phyloP scores from a whole-genome alignment of 2,329 filamentous ascomycete species.

The Juglanconis sp. region DNA sequence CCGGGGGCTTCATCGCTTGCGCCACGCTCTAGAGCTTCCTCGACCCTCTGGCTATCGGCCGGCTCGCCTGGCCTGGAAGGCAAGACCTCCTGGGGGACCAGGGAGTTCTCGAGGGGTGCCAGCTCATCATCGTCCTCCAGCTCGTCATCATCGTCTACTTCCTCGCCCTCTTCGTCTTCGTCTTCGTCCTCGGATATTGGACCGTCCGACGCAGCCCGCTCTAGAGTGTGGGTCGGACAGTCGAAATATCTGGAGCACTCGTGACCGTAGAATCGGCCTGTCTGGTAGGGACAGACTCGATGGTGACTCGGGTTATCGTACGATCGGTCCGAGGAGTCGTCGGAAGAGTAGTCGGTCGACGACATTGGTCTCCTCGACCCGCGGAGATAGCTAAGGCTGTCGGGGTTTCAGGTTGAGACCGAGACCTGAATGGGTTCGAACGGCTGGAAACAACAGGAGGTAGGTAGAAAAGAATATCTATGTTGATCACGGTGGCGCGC shows the following conservation, averaged over 20 bases:
- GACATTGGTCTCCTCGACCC: slow-evolving; percentile 14
- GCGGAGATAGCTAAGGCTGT: background rate
- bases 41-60: background rate
- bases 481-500: too few relatives aligned
- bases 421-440: background rate
- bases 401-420: slow-evolving; percentile 9
- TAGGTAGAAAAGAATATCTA: too few relatives aligned
- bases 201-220: slow-evolving; percentile 26
- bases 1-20: background rate
- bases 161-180: slow-evolving; percentile 18
- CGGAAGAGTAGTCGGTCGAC: slow-evolving; percentile 15
- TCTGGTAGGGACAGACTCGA: slow-evolving; percentile 37
- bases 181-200: slow-evolving; percentile 27
- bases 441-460: background rate
- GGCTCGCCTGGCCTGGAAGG: slow-evolving; percentile 5
- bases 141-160: background rate
- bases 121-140: slow-evolving; percentile 4
- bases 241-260: slow-evolving; percentile 48
- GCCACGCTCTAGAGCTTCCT: background rate
- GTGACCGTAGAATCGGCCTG: slow-evolving; percentile 34
- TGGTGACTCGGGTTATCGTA: background rate
- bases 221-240: slow-evolving; percentile 44
- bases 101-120: background rate
- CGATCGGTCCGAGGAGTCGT: slow-evolving; percentile 2
- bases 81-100: slow-evolving; percentile 5